These are phyloP conservation scores for Barnettozyma hawaiiensis DNA, from an alignment of 1,139 yeast species.

Conservation along the genomic window DNA sequence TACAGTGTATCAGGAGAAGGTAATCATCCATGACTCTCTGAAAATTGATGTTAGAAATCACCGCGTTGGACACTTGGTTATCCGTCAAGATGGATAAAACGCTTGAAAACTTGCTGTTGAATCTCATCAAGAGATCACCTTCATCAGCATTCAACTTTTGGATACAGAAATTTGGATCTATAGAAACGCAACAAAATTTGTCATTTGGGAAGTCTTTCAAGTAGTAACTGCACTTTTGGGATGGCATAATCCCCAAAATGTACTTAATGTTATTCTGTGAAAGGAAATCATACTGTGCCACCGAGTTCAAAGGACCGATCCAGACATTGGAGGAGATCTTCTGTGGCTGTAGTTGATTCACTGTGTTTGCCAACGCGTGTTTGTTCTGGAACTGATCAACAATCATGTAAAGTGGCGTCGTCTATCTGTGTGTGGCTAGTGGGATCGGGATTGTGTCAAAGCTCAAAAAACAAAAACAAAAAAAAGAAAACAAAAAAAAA, in stretches of 20 bases:
- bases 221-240: conserved; percentile 22
- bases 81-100: conserved; percentile 18
- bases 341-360: conserved; percentile 29
- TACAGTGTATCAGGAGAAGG: conserved; percentile 16
- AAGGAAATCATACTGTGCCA: conserved; percentile 29
- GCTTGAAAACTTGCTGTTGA: conserved; percentile 22
- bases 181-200: conserved; percentile 19
- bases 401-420: neutral
- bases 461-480: too few species aligned
- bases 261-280: conserved; percentile 25
- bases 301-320: conserved; percentile 32
- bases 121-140: conserved; percentile 22
- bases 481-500: neutral
- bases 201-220: conserved; percentile 19
- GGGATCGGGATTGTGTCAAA: conserved; percentile 1
- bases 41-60: conserved; percentile 22
- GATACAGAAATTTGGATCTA: conserved; percentile 23
- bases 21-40: conserved; percentile 22
- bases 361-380: conserved; percentile 26
- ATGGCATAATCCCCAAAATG: conserved; percentile 25
- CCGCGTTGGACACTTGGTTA: conserved; percentile 20
- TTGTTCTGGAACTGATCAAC: conserved; percentile 23
- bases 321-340: conserved; percentile 29
- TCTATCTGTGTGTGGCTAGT: neutral
- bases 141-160: conserved; percentile 25